Percentiles rank a stretch among this genome's conserved stretches.
Evolutionary conservation across 768 basidiomycete genomes (phyloP).

Genomic region (Auriscalpium microsporum): DNA sequence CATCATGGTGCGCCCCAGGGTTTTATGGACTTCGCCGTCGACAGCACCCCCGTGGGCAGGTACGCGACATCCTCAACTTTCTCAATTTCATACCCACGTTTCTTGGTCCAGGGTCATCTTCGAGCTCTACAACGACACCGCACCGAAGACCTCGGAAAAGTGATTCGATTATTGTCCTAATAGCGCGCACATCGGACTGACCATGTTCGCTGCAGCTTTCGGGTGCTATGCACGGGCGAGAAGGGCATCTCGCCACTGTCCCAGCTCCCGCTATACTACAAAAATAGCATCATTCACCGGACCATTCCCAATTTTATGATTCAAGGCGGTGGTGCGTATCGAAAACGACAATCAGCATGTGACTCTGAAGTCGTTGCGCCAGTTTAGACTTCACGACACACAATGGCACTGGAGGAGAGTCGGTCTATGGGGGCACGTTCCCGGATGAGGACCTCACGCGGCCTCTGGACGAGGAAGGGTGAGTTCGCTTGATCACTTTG

Average conservation of each 20-base stretch:
- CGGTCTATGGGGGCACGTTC: slow-evolving; percentile 71
- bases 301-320: slow-evolving; percentile 77
- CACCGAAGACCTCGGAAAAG: slow-evolving; percentile 80
- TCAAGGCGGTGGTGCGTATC: slow-evolving; percentile 59
- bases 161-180: slow-evolving; percentile 23
- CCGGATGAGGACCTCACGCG: slow-evolving; percentile 66
- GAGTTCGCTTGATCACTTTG: slow-evolving; percentile 14
- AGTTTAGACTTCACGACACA: slow-evolving; percentile 66
- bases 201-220: slow-evolving; percentile 45
- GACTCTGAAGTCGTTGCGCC: background rate
- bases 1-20: slow-evolving; percentile 47
- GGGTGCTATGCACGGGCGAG: slow-evolving; percentile 81
- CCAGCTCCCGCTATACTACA: slow-evolving; percentile 75
- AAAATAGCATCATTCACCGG: slow-evolving; percentile 68
- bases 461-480: slow-evolving; percentile 59
- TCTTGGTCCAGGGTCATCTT: slow-evolving; percentile 47
- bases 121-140: slow-evolving; percentile 65
- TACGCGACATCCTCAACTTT: slow-evolving; percentile 17
- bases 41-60: slow-evolving; percentile 47
- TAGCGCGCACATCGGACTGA: too few relatives aligned
- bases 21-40: slow-evolving; percentile 63
- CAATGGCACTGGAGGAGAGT: slow-evolving; percentile 76
- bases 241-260: slow-evolving; percentile 58
- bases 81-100: slow-evolving; percentile 2
- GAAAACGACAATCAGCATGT: background rate